Evolutionary conservation across 495 filamentous ascomycete species (phyloP).

Genomic region (Tuber microsphaerosporum): DNA sequence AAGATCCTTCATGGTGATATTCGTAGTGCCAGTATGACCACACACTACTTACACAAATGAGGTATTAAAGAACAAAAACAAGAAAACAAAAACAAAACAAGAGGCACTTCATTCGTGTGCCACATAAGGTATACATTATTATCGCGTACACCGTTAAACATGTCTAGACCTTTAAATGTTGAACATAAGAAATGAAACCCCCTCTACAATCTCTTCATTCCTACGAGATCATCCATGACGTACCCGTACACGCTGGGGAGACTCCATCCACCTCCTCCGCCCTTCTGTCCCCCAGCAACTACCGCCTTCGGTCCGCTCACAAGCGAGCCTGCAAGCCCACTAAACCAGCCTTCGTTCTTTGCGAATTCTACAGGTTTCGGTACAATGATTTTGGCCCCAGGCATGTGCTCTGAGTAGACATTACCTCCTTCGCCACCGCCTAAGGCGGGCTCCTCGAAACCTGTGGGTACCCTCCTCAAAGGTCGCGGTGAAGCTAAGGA

Average conservation of each 20-base stretch:
- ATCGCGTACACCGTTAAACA: neutral
- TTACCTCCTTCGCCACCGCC: conserved; percentile 15
- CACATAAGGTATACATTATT: neutral
- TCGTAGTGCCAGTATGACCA: neutral
- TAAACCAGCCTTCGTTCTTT: conserved; percentile 38
- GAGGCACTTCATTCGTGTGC: neutral
- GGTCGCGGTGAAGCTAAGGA: conserved; percentile 22
- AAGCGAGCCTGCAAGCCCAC: conserved; percentile 36
- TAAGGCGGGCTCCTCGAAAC: conserved; percentile 21
- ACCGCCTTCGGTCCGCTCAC: conserved; percentile 31
- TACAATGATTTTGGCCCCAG: conserved; percentile 35
- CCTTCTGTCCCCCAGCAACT: conserved; percentile 18
- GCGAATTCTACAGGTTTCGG: conserved; percentile 40
- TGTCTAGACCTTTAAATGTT: neutral
- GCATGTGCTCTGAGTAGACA: conserved; percentile 38
- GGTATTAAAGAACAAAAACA: neutral
- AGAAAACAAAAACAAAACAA: neutral
- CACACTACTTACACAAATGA: neutral
- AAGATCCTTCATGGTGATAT: neutral
- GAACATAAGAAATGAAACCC: neutral
- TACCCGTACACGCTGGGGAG: conserved; percentile 32
- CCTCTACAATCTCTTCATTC: conserved; percentile 34
- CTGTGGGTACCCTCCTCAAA: conserved; percentile 25
- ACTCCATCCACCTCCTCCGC: conserved; percentile 27
- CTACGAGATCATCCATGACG: conserved; percentile 39